These are phyloP conservation scores for Phoma sp. DNA, from an alignment of 2,329 filamentous ascomycete species.

Conservation along the genomic window DNA sequence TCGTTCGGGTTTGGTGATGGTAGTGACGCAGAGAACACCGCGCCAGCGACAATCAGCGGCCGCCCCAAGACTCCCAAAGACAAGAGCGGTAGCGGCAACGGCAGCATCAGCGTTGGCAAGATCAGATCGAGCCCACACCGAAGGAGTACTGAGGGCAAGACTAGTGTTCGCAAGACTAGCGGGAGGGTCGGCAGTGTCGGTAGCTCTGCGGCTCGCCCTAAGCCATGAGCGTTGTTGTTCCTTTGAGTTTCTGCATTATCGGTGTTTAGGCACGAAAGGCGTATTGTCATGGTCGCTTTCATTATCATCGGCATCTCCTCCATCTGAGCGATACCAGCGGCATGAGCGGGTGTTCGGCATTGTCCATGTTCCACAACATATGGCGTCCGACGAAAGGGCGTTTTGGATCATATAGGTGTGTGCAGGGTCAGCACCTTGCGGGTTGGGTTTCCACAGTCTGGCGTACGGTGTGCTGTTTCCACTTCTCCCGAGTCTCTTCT, in stretches of 20 bases:
- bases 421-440: constrained; percentile 22
- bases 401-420: constrained; percentile 27
- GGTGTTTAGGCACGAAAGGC: constrained; percentile 33
- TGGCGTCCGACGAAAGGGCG: constrained; percentile 31
- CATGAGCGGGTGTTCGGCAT: constrained; percentile 18
- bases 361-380: constrained; percentile 24
- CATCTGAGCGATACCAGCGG: constrained; percentile 16
- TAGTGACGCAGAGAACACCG: constrained; percentile 56
- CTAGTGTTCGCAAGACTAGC: constrained; percentile 58
- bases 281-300: constrained; percentile 23
- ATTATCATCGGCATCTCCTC: constrained; percentile 23
- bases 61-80: constrained; percentile 55
- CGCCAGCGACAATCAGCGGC: constrained; percentile 33
- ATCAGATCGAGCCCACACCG: constrained; percentile 52
- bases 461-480: constrained; percentile 26
- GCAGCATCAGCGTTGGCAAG: constrained; percentile 53
- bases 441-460: constrained; percentile 21
- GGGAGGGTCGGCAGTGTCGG: constrained; percentile 58
- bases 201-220: constrained; percentile 37
- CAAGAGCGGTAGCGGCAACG: constrained; percentile 49
- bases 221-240: constrained; percentile 30
- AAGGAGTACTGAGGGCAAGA: constrained; percentile 56
- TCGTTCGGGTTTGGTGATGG: constrained; percentile 48
- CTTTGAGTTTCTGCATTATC: constrained; percentile 16
- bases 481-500: constrained; percentile 18